Conservation (phyloP, 257 asterid species). For the Penstemon eatonii region DNA sequence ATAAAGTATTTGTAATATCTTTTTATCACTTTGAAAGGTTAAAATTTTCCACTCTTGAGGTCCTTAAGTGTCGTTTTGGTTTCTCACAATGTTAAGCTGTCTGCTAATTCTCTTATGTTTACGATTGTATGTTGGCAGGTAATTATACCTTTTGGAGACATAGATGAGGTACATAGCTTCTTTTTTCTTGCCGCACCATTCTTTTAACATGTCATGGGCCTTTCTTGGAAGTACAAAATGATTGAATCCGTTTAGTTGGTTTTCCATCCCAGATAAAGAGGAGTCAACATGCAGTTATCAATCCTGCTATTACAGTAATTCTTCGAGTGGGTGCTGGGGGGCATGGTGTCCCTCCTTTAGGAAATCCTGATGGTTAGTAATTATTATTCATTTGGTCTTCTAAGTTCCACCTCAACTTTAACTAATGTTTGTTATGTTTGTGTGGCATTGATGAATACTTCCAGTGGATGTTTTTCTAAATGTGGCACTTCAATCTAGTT, state of each 20-base stretch:
- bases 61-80: slow-evolving; percentile 20
- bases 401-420: slow-evolving; percentile 15
- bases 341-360: slow-evolving; percentile 86
- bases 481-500: slow-evolving; percentile 24
- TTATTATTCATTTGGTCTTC: slow-evolving; percentile 22
- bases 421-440: slow-evolving; percentile 11
- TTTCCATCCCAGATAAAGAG: slow-evolving; percentile 64
- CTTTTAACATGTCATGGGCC: slow-evolving; percentile 21
- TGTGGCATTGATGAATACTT: slow-evolving; percentile 19
- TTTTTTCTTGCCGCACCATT: slow-evolving; percentile 29
- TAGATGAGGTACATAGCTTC: slow-evolving; percentile 72
- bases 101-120: slow-evolving; percentile 26
- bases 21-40: not conserved
- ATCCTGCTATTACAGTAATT: slow-evolving; percentile 80
- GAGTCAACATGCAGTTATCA: slow-evolving; percentile 89
- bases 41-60: not conserved
- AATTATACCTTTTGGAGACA: slow-evolving; percentile 79
- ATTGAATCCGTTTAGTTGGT: slow-evolving; percentile 22
- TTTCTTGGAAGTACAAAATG: slow-evolving; percentile 25
- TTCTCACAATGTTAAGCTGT: not conserved
- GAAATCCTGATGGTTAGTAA: slow-evolving; percentile 81
- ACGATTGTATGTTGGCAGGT: slow-evolving; percentile 57
- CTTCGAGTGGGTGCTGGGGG: slow-evolving; percentile 90
- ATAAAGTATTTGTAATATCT: not conserved
- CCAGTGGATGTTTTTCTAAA: slow-evolving; percentile 18